These are phyloP conservation scores for Tricholoma terreum DNA, from an alignment of 768 basidiomycete genomes.

Conservation along the genomic window DNA sequence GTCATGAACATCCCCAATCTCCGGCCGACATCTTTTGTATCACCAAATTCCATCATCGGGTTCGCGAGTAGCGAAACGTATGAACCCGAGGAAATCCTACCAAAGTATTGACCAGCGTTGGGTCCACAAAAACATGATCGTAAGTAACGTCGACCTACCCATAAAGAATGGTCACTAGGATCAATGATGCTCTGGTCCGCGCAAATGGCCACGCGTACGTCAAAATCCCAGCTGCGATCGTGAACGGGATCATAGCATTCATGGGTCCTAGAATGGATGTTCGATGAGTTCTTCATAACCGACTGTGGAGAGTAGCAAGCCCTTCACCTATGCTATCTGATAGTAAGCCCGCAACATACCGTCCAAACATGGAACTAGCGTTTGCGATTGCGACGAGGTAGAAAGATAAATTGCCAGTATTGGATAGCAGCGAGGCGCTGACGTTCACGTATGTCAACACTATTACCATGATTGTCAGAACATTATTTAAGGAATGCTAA, in stretches of 20 bases:
- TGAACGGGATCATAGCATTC: slow-evolving; percentile 70
- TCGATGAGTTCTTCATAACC: neutral
- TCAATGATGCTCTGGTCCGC: slow-evolving; percentile 37
- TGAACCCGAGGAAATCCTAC: slow-evolving; percentile 58
- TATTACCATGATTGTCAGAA: too few relatives aligned
- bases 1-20: slow-evolving; percentile 65
- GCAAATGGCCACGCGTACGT: slow-evolving; percentile 75
- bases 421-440: slow-evolving; percentile 49
- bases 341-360: too few relatives aligned
- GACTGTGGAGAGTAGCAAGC: neutral
- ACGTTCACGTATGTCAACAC: slow-evolving; percentile 68
- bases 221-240: slow-evolving; percentile 48
- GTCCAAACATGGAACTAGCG: slow-evolving; percentile 56
- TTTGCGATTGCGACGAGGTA: slow-evolving; percentile 72
- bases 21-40: slow-evolving; percentile 57
- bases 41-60: slow-evolving; percentile 62
- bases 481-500: too few relatives aligned
- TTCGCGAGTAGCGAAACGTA: slow-evolving; percentile 55
- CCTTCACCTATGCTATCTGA: slow-evolving; percentile 54
- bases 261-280: slow-evolving; percentile 45
- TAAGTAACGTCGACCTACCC: slow-evolving; percentile 38
- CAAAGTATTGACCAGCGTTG: neutral
- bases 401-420: slow-evolving; percentile 50
- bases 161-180: slow-evolving; percentile 58
- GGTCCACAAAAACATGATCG: neutral